phyloP scores from a whole-genome alignment of 768 basidiomycete species.

The Kwoniella heveanensis region DNA sequence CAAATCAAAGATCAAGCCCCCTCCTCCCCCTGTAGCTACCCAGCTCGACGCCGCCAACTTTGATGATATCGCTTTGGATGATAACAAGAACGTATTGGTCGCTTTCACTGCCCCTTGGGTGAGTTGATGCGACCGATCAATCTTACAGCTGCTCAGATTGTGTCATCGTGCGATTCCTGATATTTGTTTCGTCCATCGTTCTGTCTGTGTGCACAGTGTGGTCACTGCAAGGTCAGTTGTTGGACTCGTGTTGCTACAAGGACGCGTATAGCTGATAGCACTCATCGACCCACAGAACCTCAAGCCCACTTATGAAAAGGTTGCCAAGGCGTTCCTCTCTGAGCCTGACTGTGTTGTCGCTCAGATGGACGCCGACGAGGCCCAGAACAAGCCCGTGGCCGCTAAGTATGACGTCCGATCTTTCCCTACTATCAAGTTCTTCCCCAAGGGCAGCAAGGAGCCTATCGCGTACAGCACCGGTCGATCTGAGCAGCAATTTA shows the following conservation, averaged over 20 bases:
- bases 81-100: conserved; percentile 78
- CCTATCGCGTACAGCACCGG: conserved; percentile 70
- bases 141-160: too few relatives aligned
- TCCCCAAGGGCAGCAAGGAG: conserved; percentile 67
- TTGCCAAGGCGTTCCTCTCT: conserved; percentile 73
- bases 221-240: conserved; percentile 74
- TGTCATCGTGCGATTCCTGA: too few relatives aligned
- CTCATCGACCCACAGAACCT: conserved; percentile 57
- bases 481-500: conserved; percentile 60
- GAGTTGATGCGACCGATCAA: too few relatives aligned
- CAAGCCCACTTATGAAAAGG: conserved; percentile 83
- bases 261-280: background rate
- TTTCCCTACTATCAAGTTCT: conserved; percentile 96
- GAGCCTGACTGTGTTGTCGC: conserved; percentile 84
- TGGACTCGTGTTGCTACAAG: background rate
- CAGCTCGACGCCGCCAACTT: conserved; percentile 74
- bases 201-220: conserved; percentile 83
- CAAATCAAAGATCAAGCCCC: conserved; percentile 84
- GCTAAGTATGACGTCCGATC: conserved; percentile 70
- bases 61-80: conserved; percentile 70
- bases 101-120: conserved; percentile 62
- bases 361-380: conserved; percentile 85
- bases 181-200: too few relatives aligned
- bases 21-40: conserved; percentile 71
- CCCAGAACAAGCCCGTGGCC: conserved; percentile 72